phyloP scores from a whole-genome alignment of 352 stramenopile genomes.

The Pseudoperonospora humuli region DNA sequence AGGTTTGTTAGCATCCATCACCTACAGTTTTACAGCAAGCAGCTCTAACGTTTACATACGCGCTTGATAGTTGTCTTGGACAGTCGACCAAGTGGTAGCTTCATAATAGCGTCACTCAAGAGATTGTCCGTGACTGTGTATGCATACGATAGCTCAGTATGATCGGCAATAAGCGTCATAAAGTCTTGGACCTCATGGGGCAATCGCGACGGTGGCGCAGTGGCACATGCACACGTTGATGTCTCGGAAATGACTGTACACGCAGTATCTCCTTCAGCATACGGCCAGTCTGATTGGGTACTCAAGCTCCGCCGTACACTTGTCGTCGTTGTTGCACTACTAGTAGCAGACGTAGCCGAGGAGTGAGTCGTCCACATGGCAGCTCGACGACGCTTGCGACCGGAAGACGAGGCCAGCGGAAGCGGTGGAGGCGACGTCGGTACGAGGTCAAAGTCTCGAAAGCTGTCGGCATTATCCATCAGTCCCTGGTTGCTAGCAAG shows the following conservation, averaged over 20 bases:
- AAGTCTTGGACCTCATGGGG: conserved; percentile 45
- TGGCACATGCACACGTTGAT: conserved; percentile 12
- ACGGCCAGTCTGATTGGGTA: conserved; percentile 26
- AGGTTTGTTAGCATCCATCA: conserved; percentile 7
- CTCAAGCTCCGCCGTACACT: conserved; percentile 14
- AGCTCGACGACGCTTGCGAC: conserved; percentile 25
- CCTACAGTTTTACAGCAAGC: no score
- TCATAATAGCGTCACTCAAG: conserved; percentile 33
- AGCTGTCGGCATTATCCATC: conserved; percentile 23
- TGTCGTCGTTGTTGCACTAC: conserved; percentile 6
- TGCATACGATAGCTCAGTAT: conserved; percentile 31
- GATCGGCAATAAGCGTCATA: conserved; percentile 36
- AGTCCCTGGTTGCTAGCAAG: conserved; percentile 28
- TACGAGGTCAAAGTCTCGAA: conserved; percentile 28
- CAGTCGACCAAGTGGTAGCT: conserved; percentile 40
- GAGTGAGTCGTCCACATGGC: conserved; percentile 21
- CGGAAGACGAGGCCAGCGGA: conserved; percentile 11
- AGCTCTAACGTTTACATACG: conserved; percentile 18
- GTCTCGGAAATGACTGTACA: conserved; percentile 5
- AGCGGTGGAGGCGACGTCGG: conserved; percentile 18
- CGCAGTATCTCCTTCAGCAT: conserved; percentile 10
- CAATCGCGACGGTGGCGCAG: conserved; percentile 30
- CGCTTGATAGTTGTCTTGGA: conserved; percentile 55
- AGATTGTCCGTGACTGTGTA: conserved; percentile 31
- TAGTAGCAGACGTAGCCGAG: conserved; percentile 3